Percentiles rank a stretch among this genome's conserved stretches.
phyloP scores from a whole-genome alignment of 2,329 filamentous ascomycete genomes.

The Ascochyta fabae region DNA sequence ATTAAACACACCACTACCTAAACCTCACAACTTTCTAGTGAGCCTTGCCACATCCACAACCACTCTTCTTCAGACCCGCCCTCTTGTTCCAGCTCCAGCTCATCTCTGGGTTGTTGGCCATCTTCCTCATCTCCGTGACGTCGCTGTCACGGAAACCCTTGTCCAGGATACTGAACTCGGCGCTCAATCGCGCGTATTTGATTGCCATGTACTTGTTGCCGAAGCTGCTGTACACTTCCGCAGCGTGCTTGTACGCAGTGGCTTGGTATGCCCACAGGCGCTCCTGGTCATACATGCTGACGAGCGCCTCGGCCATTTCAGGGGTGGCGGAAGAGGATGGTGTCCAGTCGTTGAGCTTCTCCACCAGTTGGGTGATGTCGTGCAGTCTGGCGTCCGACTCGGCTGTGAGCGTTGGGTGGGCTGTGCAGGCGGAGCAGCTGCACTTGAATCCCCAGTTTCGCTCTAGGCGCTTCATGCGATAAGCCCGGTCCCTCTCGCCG shows the following conservation, averaged over 20 bases:
- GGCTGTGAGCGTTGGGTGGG: conserved; percentile 29
- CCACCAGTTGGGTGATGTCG: conserved; percentile 42
- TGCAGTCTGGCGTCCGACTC: conserved; percentile 46
- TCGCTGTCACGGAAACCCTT: conserved; percentile 40
- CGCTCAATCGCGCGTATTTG: conserved; percentile 37
- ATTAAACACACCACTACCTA: background rate
- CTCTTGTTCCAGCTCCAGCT: conserved; percentile 47
- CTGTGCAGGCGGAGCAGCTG: conserved; percentile 47
- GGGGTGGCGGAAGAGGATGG: conserved; percentile 32
- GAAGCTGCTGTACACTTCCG: conserved; percentile 49
- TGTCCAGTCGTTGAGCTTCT: conserved; percentile 39
- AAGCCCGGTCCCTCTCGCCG: conserved; percentile 39
- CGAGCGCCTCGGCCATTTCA: conserved; percentile 43
- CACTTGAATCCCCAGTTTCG: conserved; percentile 52
- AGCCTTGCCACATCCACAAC: conserved; percentile 30
- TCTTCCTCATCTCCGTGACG: conserved; percentile 35
- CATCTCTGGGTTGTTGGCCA: conserved; percentile 36
- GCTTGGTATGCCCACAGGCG: conserved; percentile 46
- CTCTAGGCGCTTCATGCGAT: conserved; percentile 42
- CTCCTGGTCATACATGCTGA: conserved; percentile 49
- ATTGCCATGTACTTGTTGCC: conserved; percentile 38
- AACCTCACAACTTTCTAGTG: conserved; percentile 15
- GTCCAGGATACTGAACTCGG: conserved; percentile 38
- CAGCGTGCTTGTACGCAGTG: conserved; percentile 49
- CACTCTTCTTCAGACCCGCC: conserved; percentile 27